Conservation (phyloP, 495 filamentous ascomycete genomes). For the Pseudoneurospora amorphoporcata region DNA sequence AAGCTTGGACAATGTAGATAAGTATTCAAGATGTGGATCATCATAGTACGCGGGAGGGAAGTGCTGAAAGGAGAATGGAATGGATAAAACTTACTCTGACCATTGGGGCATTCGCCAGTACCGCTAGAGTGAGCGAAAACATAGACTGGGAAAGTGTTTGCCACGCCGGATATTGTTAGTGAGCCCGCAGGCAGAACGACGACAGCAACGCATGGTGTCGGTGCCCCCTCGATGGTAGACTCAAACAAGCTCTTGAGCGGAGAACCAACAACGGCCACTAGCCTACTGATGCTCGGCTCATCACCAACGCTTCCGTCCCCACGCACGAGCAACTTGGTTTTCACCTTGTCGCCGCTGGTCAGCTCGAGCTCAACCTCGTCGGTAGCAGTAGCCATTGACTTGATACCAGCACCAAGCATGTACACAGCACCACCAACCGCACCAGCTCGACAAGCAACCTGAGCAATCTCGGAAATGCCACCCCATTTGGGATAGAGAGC, state of each 20-base stretch:
- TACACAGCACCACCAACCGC: slow-evolving; percentile 90
- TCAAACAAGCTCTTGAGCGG: slow-evolving; percentile 57
- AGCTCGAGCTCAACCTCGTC: slow-evolving; percentile 40
- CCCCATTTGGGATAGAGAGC: slow-evolving; percentile 86
- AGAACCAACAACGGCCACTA: slow-evolving; percentile 61
- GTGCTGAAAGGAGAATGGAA: slow-evolving; percentile 8
- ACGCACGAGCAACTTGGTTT: slow-evolving; percentile 43
- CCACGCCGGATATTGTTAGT: slow-evolving; percentile 19
- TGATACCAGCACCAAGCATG: slow-evolving; percentile 63
- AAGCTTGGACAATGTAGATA: slow-evolving; percentile 99
- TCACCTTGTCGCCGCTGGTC: slow-evolving; percentile 49
- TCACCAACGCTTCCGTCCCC: slow-evolving; percentile 24
- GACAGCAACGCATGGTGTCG: slow-evolving; percentile 61
- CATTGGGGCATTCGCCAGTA: slow-evolving; percentile 74
- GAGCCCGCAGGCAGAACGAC: slow-evolving; percentile 55
- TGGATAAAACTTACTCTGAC: slow-evolving; percentile 63
- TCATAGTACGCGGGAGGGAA: slow-evolving; percentile 36
- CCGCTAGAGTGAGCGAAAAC: slow-evolving; percentile 72
- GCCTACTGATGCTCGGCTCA: slow-evolving; percentile 22
- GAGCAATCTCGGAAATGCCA: slow-evolving; percentile 80
- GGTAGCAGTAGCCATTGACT: slow-evolving; percentile 16
- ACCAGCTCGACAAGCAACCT: slow-evolving; percentile 83
- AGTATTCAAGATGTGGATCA: slow-evolving; percentile 86
- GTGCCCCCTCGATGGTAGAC: slow-evolving; percentile 59
- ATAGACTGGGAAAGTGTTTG: slow-evolving; percentile 50